Conservation (phyloP, 1,139 yeast genomes). For the Candida gigantensis region DNA sequence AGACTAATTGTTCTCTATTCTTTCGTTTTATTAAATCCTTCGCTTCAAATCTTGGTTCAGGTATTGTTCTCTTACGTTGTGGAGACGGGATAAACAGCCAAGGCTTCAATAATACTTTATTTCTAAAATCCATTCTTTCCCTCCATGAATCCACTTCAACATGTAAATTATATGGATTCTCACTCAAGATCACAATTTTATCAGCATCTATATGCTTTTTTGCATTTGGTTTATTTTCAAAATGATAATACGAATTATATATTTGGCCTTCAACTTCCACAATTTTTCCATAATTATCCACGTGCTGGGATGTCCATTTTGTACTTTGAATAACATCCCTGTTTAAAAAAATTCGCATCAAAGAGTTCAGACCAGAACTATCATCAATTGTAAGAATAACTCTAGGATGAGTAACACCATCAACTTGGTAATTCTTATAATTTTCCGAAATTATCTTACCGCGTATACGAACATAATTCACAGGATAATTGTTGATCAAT, state of each 20-base stretch:
- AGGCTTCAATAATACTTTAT: constrained; percentile 18
- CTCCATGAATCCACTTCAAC: constrained; percentile 37
- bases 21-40: too few species aligned
- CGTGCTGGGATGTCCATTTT: too few species aligned
- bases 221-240: too few species aligned
- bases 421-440: too few species aligned
- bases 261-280: constrained; percentile 16
- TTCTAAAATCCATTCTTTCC: constrained; percentile 25
- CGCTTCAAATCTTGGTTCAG: too few species aligned
- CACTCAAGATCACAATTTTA: constrained; percentile 1
- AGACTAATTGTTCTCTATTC: too few species aligned
- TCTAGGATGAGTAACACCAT: too few species aligned
- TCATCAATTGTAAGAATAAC: constrained; percentile 18
- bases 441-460: constrained; percentile 20
- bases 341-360: constrained; percentile 13
- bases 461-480: constrained; percentile 14
- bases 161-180: constrained; percentile 17
- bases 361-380: constrained; percentile 15
- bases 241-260: background rate
- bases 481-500: constrained; percentile 21
- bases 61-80: background rate
- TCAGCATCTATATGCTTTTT: background rate
- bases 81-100: constrained; percentile 26
- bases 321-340: too few species aligned
- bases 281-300: constrained; percentile 19